A percentile compares a stretch with the other conserved stretches of the same genome.
These are phyloP conservation scores for Diospyros lotus DNA, from an alignment of 148 eudicot species.

Conservation along the genomic window DNA sequence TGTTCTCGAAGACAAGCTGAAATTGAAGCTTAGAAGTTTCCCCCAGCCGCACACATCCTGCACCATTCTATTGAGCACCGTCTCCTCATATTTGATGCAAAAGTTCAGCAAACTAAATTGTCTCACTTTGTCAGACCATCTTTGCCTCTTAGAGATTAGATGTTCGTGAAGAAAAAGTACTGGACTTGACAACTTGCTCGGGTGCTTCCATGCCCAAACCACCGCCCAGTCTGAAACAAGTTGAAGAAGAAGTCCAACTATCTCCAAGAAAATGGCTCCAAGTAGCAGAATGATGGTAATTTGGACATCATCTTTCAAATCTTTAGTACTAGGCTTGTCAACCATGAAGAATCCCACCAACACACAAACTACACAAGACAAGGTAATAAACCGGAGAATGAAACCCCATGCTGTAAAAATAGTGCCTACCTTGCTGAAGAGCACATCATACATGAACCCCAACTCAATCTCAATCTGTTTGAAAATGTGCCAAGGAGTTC, in stretches of 20 bases:
- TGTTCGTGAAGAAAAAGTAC: neutral
- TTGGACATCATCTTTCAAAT: neutral
- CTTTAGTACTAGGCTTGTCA: neutral
- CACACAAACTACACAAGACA: slow-evolving; percentile 3
- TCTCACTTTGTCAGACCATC: slow-evolving; percentile 2
- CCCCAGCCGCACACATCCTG: neutral
- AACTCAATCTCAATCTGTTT: slow-evolving; percentile 9
- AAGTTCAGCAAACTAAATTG: neutral
- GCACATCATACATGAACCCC: too few relatives aligned
- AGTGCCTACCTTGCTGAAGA: too few relatives aligned
- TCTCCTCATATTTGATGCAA: neutral
- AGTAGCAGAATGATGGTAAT: slow-evolving; percentile 1
- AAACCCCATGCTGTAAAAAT: too few relatives aligned
- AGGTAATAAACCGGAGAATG: too few relatives aligned
- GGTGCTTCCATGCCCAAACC: neutral
- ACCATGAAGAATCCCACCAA: neutral
- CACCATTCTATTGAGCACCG: neutral
- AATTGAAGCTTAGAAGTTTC: neutral
- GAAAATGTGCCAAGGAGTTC: neutral
- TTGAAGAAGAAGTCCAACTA: slow-evolving; percentile 1
- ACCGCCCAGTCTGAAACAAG: slow-evolving; percentile 14
- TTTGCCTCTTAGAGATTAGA: neutral
- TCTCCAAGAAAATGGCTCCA: slow-evolving; percentile 8
- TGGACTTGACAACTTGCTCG: neutral
- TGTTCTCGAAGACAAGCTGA: neutral